Evolutionary conservation across 257 asterid species (phyloP).

Genomic region (Paraleonurus japonicus): DNA sequence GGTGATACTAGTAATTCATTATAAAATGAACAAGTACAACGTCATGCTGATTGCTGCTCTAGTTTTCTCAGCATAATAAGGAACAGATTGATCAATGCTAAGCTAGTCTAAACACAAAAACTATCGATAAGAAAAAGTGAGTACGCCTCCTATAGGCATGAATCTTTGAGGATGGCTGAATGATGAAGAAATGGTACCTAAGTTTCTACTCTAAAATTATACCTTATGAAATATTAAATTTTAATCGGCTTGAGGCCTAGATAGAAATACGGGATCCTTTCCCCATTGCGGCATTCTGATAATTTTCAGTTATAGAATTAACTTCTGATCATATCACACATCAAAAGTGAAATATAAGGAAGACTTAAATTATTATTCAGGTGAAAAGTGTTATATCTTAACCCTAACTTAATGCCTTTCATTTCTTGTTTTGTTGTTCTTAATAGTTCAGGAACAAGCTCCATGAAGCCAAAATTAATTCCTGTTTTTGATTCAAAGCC

Average conservation of each 20-base stretch:
- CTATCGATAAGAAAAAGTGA: not conserved
- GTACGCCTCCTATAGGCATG: not conserved
- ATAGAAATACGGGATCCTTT: not conserved
- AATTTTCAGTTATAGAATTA: not conserved
- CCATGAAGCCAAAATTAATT: conserved; percentile 24
- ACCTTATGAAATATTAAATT: no score
- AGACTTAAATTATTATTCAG: not conserved
- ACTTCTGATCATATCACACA: not conserved
- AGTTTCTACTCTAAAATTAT: not conserved
- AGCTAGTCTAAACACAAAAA: not conserved
- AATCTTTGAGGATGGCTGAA: no score
- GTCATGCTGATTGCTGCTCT: no score
- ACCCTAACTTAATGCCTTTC: not conserved
- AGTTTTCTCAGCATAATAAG: no score
- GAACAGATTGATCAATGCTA: not conserved
- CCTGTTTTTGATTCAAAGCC: conserved; percentile 27
- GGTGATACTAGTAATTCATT: not conserved
- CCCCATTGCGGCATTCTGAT: not conserved
- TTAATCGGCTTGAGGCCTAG: no score
- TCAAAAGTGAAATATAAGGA: not conserved
- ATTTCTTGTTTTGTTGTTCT: not conserved
- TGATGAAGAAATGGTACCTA: not conserved
- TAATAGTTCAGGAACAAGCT: conserved; percentile 27
- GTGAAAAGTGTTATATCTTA: not conserved
- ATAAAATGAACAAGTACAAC: no score